Percentiles rank a stretch among this genome's conserved stretches.
Conservation (phyloP, 768 basidiomycete species). For the Lactarius trivialis region DNA sequence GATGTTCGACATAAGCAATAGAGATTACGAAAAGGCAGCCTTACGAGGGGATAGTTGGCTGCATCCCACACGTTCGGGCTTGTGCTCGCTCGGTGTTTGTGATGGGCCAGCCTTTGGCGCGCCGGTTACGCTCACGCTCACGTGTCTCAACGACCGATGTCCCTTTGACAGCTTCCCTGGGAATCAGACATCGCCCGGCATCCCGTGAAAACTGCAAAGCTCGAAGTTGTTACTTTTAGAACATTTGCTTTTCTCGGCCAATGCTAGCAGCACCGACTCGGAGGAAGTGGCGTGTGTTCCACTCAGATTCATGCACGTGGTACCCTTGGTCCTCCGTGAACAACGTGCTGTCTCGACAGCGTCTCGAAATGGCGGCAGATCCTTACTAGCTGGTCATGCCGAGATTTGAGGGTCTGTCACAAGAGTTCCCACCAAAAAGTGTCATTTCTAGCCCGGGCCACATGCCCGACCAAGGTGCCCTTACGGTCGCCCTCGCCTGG, state of each 20-base stretch:
- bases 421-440: background rate
- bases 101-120: background rate
- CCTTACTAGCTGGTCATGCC: background rate
- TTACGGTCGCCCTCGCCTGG: background rate
- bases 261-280: background rate
- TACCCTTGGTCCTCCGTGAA: no score
- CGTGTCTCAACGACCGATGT: background rate
- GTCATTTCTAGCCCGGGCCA: background rate
- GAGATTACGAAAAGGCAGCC: background rate
- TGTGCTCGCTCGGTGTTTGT: background rate
- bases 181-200: no score
- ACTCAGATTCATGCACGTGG: background rate
- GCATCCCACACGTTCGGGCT: background rate
- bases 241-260: background rate
- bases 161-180: no score
- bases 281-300: background rate
- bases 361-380: background rate
- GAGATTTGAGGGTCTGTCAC: no score
- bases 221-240: no score
- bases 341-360: background rate
- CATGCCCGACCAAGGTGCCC: background rate
- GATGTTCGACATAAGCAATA: constrained; percentile 22
- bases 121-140: background rate
- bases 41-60: background rate
- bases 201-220: no score